Percentiles rank a stretch among this genome's conserved stretches.
These are phyloP conservation scores for Withania somnifera DNA, from an alignment of 305 asterid genomes.

Conservation along the genomic window DNA sequence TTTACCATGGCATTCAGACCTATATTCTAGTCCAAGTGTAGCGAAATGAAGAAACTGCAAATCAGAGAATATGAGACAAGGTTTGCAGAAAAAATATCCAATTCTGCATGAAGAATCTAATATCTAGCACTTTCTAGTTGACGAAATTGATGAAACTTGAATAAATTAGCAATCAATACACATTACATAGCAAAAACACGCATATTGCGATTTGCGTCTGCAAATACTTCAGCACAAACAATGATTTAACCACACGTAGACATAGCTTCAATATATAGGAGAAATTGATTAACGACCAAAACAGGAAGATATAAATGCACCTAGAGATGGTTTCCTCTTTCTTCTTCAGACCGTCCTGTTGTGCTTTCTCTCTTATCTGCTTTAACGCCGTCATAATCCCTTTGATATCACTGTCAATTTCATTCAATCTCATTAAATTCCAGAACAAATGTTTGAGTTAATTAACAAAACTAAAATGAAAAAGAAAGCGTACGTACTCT, in stretches of 20 bases:
- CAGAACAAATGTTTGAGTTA: neutral
- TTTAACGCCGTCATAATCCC: conserved; percentile 82
- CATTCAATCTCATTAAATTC: conserved; percentile 1
- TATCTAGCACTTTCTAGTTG: neutral
- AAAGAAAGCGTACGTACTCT: conserved; percentile 38
- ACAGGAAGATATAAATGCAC: conserved; percentile 17
- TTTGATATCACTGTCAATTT: conserved; percentile 63
- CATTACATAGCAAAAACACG: neutral
- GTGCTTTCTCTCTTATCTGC: conserved; percentile 81
- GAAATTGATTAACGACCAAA: neutral
- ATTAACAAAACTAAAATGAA: neutral
- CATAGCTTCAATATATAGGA: neutral
- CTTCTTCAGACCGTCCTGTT: conserved; percentile 80
- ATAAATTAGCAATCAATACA: neutral
- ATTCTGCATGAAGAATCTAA: neutral
- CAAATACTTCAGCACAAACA: neutral
- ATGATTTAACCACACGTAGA: neutral
- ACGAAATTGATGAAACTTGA: neutral
- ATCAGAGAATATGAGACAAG: neutral
- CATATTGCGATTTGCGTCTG: neutral
- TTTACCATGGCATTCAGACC: neutral
- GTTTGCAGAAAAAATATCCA: neutral
- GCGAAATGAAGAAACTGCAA: neutral
- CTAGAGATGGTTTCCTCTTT: conserved; percentile 93
- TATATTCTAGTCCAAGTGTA: neutral